A percentile compares a stretch with the other conserved stretches of the same genome.
phyloP scores from a whole-genome alignment of 176 grass and related monocot species.

The Zoysia japonica region DNA sequence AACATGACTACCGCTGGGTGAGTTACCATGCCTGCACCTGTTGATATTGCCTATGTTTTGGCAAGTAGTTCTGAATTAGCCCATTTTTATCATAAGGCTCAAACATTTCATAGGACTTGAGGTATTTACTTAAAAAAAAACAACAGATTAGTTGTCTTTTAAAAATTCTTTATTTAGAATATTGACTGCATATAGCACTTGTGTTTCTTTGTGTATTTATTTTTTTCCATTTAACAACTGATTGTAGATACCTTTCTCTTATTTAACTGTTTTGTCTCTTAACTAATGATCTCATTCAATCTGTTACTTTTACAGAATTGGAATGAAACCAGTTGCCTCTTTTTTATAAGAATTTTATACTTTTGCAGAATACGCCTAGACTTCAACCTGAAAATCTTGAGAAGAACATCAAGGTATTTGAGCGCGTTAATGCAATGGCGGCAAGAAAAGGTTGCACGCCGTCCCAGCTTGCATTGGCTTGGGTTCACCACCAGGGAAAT shows the following conservation, averaged over 20 bases:
- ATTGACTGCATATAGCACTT: too few species aligned
- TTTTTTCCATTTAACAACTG: neutral
- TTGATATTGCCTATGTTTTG: neutral
- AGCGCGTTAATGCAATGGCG: conserved; percentile 52
- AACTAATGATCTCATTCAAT: neutral
- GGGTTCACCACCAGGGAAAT: conserved; percentile 64
- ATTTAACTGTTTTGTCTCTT: too few species aligned
- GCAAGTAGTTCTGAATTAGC: neutral
- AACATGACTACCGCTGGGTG: conserved; percentile 47
- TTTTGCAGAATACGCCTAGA: conserved; percentile 46
- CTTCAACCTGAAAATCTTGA: conserved; percentile 55
- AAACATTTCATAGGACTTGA: neutral
- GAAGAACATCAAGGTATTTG: conserved; percentile 51
- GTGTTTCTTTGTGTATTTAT: neutral
- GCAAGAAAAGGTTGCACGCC: conserved; percentile 55
- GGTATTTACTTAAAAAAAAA: neutral
- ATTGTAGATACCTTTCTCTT: too few species aligned
- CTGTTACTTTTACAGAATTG: neutral
- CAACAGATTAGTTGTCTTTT: neutral
- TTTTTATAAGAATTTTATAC: neutral
- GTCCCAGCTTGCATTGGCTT: conserved; percentile 58
- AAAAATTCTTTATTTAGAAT: too few species aligned
- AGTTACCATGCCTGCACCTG: neutral
- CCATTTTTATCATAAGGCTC: neutral
- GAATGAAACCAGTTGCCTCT: neutral